Evolutionary conservation across 2,329 filamentous ascomycete species (phyloP), one percentile per base, ranked within the genome.

Genomic region (Orbilia brochopaga): DNA sequence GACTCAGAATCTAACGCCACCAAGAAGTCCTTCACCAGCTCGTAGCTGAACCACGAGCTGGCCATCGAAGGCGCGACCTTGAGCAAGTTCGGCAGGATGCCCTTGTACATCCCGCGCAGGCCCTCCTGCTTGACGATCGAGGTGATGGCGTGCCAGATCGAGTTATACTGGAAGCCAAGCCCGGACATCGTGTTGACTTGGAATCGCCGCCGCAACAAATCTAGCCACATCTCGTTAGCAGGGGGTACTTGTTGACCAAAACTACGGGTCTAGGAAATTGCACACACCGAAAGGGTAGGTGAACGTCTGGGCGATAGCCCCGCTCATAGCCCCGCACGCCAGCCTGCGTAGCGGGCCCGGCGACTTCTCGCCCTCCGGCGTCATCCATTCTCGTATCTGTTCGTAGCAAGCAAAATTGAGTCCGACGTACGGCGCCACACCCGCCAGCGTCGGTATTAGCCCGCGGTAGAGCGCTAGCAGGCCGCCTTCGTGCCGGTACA

Each of bases 351-450:
- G 79, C 0, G 91, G 86, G 73, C 83, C 87, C 0, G 94, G 94
- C 75, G 96, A 91, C 78, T 90, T 85, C 74, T 96, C 88, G 50
- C 94, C 94, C 57, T 96, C 91, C 0, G 88, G 89, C 0, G 94
- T 99, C 75, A 99, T 84, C 75, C 89, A 88, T 77, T 88, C 87
- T 72, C 94, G 88, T 67, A 92, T 88, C 54, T 89, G 89, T 80
- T 99, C 94, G 80, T 99, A 99, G 4, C 91, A 91, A 92, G 97
- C 97, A 80, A 99, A 99, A 80, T 99, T 99, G 61, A 99, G 83
- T 42, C 94, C 94, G 73, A 99, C 90, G 88, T 92, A 75, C 75
- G 94, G 94, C 44, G 94, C 94, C 35, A 99, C 94, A 55, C 94
- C 94, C 44, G 93, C 91, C 37, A 99, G 88, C 0, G 94, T 99